These are phyloP conservation scores for Kodamaea nitidulidarum DNA, from an alignment of 805 yeast genomes.

Conservation along the genomic window DNA sequence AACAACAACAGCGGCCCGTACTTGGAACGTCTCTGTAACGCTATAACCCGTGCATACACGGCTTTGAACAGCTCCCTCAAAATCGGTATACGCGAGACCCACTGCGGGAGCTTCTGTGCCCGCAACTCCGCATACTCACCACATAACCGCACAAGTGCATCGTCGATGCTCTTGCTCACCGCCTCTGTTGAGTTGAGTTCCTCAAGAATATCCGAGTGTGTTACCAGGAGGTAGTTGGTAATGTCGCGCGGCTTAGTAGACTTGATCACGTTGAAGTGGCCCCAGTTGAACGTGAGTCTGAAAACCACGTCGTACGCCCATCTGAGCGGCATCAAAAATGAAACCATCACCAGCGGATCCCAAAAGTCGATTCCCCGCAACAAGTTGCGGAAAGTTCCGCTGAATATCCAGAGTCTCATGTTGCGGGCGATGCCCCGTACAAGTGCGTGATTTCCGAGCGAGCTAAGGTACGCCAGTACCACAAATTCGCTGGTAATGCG, in stretches of 20 bases:
- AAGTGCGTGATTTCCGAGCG: constrained; percentile 34
- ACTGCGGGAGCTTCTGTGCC: constrained; percentile 2
- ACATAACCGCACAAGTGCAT: not conserved
- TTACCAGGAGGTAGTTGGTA: constrained; percentile 24
- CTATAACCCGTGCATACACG: not conserved
- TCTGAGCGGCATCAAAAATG: constrained; percentile 31
- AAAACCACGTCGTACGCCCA: constrained; percentile 35
- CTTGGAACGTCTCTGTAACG: not conserved
- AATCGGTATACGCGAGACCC: constrained; percentile 4
- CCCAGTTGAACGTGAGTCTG: constrained; percentile 29
- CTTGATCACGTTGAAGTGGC: constrained; percentile 28
- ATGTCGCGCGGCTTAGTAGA: constrained; percentile 29
- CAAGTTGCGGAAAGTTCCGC: constrained; percentile 4
- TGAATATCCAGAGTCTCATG: not conserved
- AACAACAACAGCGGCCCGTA: constrained; percentile 1
- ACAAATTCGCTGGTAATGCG: constrained; percentile 32
- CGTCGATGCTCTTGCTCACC: not conserved
- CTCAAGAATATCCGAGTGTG: constrained; percentile 23
- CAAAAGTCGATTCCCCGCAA: constrained; percentile 26
- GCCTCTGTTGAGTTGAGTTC: constrained; percentile 13
- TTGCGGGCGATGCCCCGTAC: constrained; percentile 17
- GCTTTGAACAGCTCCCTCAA: constrained; percentile 1
- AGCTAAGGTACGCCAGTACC: constrained; percentile 34
- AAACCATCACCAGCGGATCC: constrained; percentile 30
- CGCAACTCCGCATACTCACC: constrained; percentile 1